Base-by-base conservation (phyloP, 768 basidiomycete species). In the Nidularia pulvinata region DNA sequence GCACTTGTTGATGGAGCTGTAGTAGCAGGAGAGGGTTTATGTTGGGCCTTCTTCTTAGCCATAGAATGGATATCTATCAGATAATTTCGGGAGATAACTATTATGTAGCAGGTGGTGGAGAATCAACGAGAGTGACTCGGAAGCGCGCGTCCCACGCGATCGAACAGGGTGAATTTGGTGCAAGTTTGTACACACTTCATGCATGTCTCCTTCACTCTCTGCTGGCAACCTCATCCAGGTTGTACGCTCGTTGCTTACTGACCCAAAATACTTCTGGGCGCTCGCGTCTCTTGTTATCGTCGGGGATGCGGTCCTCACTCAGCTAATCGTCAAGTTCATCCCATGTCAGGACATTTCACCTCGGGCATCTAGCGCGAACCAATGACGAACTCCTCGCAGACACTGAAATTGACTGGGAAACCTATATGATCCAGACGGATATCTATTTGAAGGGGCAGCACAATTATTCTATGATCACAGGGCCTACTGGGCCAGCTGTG, bases 331-430 rank as follows among this genome's bases (percentile, higher is more conserved):
- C 58, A 81, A 73, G 44, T 86, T 86, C 65, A 77, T 97, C 52
- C 81, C 91, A 59, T 98, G 96, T 97, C 60, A 76, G 89, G 70
- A 42, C 32, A 50, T 43, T 50, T 46, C 32, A 46, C 44, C 36
- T 46, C 34, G 34, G 49, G 43, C 10, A 47, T 50, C 33, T 22
- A 48, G 61, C 52, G 65, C 65, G 56, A 48, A 57, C 44, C 39
- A 42, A 43, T 57, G 47, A 34, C 50, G n/a, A 32, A 32, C 37
- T 22, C 47, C 39, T 44, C 43, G 49, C 74, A 98, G 96, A 95
- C 73, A 98, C 97, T 9, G 95, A 99, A 71, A 99, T 99, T 61
- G 97, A 99, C 72, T 98, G 93, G 86, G 82, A 88, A 63, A 98
- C 97, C 0, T 99, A 99, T 65, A 93, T 98, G 85, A 74, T 88